phyloP scores from a whole-genome alignment of 148 eudicot species.

The Camellia granthamiana region DNA sequence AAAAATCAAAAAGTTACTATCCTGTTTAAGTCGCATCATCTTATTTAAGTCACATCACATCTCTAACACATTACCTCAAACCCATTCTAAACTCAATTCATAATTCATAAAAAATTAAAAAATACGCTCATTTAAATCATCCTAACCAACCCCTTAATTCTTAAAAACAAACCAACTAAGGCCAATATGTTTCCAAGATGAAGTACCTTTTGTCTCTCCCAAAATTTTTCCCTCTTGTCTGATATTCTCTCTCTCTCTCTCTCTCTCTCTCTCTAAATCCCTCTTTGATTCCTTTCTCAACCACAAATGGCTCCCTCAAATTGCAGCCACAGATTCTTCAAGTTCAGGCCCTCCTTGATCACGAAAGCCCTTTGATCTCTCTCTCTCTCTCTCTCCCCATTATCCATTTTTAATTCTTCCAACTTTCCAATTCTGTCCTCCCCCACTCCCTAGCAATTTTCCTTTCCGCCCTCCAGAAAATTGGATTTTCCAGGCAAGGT shows the following conservation, averaged over 20 bases:
- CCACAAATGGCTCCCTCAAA: constrained; percentile 48
- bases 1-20: no score
- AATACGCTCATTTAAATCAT: no score
- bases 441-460: not conserved
- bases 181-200: no score
- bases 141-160: no score
- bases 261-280: constrained; percentile 1
- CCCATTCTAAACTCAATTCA: no score
- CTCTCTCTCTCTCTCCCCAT: no score
- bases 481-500: not conserved
- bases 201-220: not conserved
- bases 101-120: no score
- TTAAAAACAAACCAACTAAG: no score
- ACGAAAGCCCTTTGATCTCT: not conserved
- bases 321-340: constrained; percentile 61
- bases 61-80: no score
- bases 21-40: no score
- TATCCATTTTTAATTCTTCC: not conserved
- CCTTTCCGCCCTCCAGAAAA: not conserved
- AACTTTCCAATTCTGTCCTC: constrained; percentile 1
- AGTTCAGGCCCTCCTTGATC: constrained; percentile 35
- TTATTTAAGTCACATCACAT: no score
- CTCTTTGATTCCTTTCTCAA: not conserved
- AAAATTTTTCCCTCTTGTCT: not conserved
- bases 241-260: not conserved